Conservation (phyloP, 2,329 filamentous ascomycete genomes). For the Dothidotthia symphoricarpi region DNA sequence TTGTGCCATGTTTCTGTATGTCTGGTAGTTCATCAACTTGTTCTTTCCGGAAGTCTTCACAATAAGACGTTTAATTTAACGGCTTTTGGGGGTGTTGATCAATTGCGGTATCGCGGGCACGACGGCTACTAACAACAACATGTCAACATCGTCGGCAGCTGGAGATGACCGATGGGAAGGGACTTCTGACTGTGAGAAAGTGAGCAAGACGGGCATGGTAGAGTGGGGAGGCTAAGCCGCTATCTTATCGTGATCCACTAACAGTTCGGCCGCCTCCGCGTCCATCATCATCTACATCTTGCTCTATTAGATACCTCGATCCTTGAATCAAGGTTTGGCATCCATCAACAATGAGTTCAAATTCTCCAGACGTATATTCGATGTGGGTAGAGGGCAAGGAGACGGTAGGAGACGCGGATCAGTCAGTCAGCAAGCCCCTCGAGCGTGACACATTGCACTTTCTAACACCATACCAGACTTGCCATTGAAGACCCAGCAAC, state of each 20-base stretch:
- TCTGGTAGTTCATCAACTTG: too few species aligned
- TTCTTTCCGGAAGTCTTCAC: too few species aligned
- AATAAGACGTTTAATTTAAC: too few species aligned
- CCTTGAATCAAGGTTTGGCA: too few species aligned
- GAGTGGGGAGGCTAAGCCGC: conserved; percentile 8
- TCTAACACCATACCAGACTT: conserved; percentile 43
- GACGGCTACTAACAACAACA: too few species aligned
- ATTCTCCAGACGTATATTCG: conserved; percentile 14
- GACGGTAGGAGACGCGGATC: conserved; percentile 44
- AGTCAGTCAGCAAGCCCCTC: conserved; percentile 43
- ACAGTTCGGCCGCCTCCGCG: conserved; percentile 21
- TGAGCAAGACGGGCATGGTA: too few species aligned
- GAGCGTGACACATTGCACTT: conserved; percentile 4
- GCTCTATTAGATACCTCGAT: not conserved
- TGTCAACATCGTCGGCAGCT: too few species aligned
- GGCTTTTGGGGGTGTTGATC: too few species aligned
- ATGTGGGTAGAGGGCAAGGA: conserved; percentile 49
- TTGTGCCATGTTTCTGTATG: too few species aligned
- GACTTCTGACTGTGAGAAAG: too few species aligned
- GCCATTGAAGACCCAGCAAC: conserved; percentile 56
- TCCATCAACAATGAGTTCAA: conserved; percentile 9
- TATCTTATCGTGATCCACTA: conserved; percentile 23
- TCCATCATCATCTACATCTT: conserved; percentile 1
- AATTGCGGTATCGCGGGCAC: too few species aligned
- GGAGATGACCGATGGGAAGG: too few species aligned